These are phyloP conservation scores for Cyclotella atomus DNA, from an alignment of 108 stramenopile species.

Conservation along the genomic window DNA sequence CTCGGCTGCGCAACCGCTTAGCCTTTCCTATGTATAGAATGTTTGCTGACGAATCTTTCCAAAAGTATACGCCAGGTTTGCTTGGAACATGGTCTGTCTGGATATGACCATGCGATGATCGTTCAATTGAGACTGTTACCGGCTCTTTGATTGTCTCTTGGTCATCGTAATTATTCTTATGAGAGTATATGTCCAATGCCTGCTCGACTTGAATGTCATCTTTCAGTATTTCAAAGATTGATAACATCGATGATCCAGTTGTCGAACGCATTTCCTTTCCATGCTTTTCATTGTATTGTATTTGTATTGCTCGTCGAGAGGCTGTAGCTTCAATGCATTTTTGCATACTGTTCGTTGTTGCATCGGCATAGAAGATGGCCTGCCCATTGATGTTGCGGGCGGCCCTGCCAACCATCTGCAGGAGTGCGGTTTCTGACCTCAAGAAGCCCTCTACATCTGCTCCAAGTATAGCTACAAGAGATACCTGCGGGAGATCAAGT, in stretches of 20 bases:
- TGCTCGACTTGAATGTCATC: constrained; percentile 53
- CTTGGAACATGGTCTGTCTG: constrained; percentile 61
- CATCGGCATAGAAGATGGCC: constrained; percentile 77
- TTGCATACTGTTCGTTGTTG: constrained; percentile 70
- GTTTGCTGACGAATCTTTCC: constrained; percentile 55
- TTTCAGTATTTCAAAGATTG: constrained; percentile 69
- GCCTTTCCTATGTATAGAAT: constrained; percentile 81
- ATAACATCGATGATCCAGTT: constrained; percentile 54
- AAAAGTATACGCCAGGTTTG: constrained; percentile 75
- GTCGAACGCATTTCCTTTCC: constrained; percentile 35
- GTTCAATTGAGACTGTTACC: too few species aligned
- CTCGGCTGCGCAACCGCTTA: constrained; percentile 57
- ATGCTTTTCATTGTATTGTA: not conserved
- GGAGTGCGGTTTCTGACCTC: constrained; percentile 72
- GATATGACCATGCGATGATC: constrained; percentile 6
- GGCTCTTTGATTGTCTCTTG: too few species aligned
- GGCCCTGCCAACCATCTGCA: constrained; percentile 82
- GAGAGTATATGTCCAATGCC: too few species aligned
- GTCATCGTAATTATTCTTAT: too few species aligned
- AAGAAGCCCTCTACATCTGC: constrained; percentile 82
- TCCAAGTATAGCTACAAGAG: constrained; percentile 79
- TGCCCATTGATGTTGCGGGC: constrained; percentile 69
- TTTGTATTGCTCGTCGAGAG: not conserved
- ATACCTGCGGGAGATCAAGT: constrained; percentile 82
- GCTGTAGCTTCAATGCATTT: constrained; percentile 62